These are phyloP conservation scores for Atkinsonella hypoxylon DNA, from an alignment of 2,329 filamentous ascomycete genomes.

Conservation along the genomic window DNA sequence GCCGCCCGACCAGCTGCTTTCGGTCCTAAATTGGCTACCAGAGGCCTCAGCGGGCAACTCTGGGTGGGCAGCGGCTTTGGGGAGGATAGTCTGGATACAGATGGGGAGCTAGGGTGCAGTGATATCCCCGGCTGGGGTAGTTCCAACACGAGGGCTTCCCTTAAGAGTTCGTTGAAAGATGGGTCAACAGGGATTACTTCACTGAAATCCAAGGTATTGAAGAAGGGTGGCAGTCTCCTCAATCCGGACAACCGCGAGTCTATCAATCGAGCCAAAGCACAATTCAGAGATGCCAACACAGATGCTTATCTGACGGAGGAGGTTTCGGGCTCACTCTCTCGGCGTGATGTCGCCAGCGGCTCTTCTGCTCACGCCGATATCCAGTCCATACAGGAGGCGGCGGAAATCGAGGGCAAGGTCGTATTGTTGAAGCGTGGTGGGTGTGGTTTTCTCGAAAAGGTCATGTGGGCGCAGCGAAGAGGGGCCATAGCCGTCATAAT, in stretches of 20 bases:
- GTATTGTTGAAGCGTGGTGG: constrained; percentile 85
- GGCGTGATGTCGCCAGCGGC: constrained; percentile 22
- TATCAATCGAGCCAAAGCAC: constrained; percentile 7
- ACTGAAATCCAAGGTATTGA: constrained; percentile 7
- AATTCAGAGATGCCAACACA: constrained; percentile 39
- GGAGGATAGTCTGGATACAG: constrained; percentile 58
- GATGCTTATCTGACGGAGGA: constrained; percentile 68
- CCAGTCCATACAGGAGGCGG: constrained; percentile 78
- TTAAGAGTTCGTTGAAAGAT: constrained; percentile 27
- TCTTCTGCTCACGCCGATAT: constrained; percentile 67
- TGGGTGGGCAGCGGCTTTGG: constrained; percentile 92
- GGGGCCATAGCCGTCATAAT: constrained; percentile 86
- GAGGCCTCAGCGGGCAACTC: constrained; percentile 74
- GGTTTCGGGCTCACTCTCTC: constrained; percentile 19
- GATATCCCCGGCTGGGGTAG: constrained; percentile 85
- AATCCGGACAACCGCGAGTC: constrained; percentile 17
- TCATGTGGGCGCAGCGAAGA: constrained; percentile 89
- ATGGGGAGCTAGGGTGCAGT: constrained; percentile 87
- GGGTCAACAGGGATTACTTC: constrained; percentile 13
- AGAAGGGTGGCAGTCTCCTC: constrained; percentile 12
- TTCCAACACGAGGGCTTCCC: constrained; percentile 33
- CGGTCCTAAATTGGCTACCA: constrained; percentile 62
- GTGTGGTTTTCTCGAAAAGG: constrained; percentile 93
- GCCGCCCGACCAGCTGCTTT: constrained; percentile 87
- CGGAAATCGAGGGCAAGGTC: constrained; percentile 87